These are phyloP conservation scores for Geranium incanum DNA, from an alignment of 441 rosid genomes.

Conservation along the genomic window DNA sequence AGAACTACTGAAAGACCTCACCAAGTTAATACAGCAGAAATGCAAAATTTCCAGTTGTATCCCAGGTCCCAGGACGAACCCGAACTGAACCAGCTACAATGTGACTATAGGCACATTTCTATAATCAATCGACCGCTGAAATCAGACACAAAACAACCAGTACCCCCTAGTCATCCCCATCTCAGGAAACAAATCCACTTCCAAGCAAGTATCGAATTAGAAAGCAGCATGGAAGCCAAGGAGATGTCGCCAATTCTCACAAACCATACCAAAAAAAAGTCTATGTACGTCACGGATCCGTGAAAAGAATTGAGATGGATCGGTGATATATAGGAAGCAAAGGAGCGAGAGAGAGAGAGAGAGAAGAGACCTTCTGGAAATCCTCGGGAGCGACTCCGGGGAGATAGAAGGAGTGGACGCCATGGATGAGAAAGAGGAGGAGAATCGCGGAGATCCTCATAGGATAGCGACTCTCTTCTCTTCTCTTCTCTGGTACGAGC, in stretches of 20 bases:
- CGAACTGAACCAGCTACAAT: neutral
- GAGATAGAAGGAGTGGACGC: conserved; percentile 56
- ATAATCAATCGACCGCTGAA: too few species aligned
- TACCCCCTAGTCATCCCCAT: too few species aligned
- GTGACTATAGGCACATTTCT: neutral
- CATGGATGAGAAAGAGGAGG: conserved; percentile 24
- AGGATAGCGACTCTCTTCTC: too few species aligned
- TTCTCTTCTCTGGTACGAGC: neutral
- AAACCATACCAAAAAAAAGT: neutral
- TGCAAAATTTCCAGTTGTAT: too few species aligned
- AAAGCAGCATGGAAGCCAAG: too few species aligned
- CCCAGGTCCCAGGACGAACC: neutral
- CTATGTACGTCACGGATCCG: neutral
- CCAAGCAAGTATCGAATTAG: too few species aligned
- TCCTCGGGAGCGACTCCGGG: conserved; percentile 91
- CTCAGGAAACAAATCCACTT: too few species aligned
- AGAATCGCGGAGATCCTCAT: conserved; percentile 30
- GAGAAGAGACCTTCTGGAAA: conserved; percentile 43
- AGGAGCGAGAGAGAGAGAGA: neutral
- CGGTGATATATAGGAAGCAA: neutral
- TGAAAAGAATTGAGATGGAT: neutral
- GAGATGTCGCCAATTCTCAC: too few species aligned
- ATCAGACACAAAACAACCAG: neutral
- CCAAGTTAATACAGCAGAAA: too few species aligned
- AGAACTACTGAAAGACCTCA: too few species aligned